These are phyloP conservation scores for Entomortierella beljakovae DNA, from an alignment of 192 early-diverging fungal genomes.

Conservation along the genomic window DNA sequence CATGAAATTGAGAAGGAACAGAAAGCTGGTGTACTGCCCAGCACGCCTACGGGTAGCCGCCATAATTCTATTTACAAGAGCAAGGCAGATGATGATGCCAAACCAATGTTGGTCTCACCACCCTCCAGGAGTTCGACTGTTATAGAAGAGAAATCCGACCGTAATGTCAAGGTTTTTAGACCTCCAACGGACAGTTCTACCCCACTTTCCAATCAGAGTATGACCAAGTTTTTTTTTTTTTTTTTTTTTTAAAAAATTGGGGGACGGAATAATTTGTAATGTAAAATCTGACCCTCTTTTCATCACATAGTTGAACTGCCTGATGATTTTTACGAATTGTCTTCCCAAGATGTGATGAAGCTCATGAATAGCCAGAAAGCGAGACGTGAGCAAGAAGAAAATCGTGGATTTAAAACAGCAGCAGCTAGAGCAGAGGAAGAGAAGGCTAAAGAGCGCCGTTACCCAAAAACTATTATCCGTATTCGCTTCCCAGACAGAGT, in stretches of 20 bases:
- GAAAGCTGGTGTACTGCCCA: slow-evolving; percentile 32
- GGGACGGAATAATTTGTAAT: too few relatives aligned
- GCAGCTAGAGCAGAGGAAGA: slow-evolving; percentile 80
- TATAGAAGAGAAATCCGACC: slow-evolving; percentile 25
- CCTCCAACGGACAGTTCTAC: slow-evolving; percentile 57
- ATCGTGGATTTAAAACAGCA: slow-evolving; percentile 83
- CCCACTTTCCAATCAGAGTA: slow-evolving; percentile 54
- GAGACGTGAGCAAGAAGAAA: slow-evolving; percentile 66
- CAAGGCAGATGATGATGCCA: slow-evolving; percentile 13
- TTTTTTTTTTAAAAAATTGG: neutral
- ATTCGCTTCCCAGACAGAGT: slow-evolving; percentile 86
- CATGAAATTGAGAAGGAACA: slow-evolving; percentile 45
- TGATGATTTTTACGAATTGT: slow-evolving; percentile 87
- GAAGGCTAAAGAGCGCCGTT: slow-evolving; percentile 67
- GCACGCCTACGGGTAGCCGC: slow-evolving; percentile 34
- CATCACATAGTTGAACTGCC: slow-evolving; percentile 77
- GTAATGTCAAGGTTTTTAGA: slow-evolving; percentile 64
- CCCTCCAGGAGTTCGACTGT: slow-evolving; percentile 1
- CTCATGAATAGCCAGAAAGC: slow-evolving; percentile 70
- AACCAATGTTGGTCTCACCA: slow-evolving; percentile 1
- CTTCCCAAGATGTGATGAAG: slow-evolving; percentile 74
- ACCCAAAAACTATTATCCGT: slow-evolving; percentile 83
- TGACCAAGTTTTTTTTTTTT: neutral
- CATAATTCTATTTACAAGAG: slow-evolving; percentile 35
- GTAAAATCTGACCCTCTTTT: neutral